phyloP scores from a whole-genome alignment of 2,329 filamentous ascomycete genomes.

The Fusarium sp. region DNA sequence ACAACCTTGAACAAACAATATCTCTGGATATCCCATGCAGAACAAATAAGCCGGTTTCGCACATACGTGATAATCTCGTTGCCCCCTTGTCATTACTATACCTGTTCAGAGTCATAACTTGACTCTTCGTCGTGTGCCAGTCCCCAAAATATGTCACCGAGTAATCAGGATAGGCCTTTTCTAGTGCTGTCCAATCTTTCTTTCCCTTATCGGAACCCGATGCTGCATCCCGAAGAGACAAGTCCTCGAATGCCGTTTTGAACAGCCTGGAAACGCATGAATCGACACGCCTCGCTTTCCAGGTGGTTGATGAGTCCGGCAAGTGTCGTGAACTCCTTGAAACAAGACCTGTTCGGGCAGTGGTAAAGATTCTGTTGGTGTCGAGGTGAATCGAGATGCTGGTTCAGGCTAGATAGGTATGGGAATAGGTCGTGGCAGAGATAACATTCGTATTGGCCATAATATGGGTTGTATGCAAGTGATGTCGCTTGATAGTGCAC shows the following conservation, averaged over 20 bases:
- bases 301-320: slow-evolving; percentile 57
- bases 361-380: slow-evolving; percentile 57
- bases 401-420: slow-evolving; percentile 54
- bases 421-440: slow-evolving; percentile 63
- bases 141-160: too few relatives aligned
- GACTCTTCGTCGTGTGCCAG: too few relatives aligned
- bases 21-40: neutral
- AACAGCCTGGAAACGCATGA: slow-evolving; percentile 54
- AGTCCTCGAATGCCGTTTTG: slow-evolving; percentile 49
- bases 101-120: neutral
- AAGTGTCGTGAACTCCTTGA: slow-evolving; percentile 55
- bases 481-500: slow-evolving; percentile 55
- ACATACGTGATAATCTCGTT: neutral
- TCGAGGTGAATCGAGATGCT: slow-evolving; percentile 65
- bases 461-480: slow-evolving; percentile 57
- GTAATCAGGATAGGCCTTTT: neutral
- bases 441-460: slow-evolving; percentile 46
- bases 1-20: neutral
- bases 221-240: slow-evolving; percentile 20
- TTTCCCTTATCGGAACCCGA: slow-evolving; percentile 12
- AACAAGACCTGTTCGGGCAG: slow-evolving; percentile 54
- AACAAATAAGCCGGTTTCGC: neutral
- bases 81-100: too few relatives aligned
- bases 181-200: too few relatives aligned
- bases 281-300: slow-evolving; percentile 59